These are phyloP conservation scores for Ustilago crameri DNA, from an alignment of 1,284 basidiomycete species.

Conservation along the genomic window DNA sequence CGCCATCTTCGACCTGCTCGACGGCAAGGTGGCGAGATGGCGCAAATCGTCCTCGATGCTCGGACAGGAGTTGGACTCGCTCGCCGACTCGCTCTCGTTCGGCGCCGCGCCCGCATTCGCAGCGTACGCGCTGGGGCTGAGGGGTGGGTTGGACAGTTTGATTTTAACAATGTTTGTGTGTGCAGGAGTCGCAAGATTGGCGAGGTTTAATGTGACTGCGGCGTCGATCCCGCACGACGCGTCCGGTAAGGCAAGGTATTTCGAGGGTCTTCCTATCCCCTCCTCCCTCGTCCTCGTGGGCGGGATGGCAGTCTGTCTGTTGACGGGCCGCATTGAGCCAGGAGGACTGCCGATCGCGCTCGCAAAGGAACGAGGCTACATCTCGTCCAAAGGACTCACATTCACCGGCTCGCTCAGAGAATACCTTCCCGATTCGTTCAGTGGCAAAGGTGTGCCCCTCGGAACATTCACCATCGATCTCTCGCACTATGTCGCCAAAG, in stretches of 20 bases:
- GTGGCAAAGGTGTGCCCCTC: slow-evolving; percentile 52
- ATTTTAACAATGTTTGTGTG: slow-evolving; percentile 91
- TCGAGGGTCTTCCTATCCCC: slow-evolving; percentile 97
- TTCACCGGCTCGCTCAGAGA: slow-evolving; percentile 54
- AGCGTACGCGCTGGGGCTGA: slow-evolving; percentile 89
- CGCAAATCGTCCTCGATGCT: slow-evolving; percentile 92
- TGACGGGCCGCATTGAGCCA: slow-evolving; percentile 72
- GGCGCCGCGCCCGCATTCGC: slow-evolving; percentile 94
- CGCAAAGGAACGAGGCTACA: slow-evolving; percentile 39
- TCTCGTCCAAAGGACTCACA: slow-evolving; percentile 43
- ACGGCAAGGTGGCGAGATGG: slow-evolving; percentile 98
- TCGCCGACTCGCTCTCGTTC: slow-evolving; percentile 98
- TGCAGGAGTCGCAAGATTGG: slow-evolving; percentile 92
- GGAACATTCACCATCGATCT: slow-evolving; percentile 54
- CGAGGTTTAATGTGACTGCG: slow-evolving; percentile 97
- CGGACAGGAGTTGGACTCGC: slow-evolving; percentile 96
- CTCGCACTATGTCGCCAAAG: slow-evolving; percentile 15
- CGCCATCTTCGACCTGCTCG: slow-evolving; percentile 97
- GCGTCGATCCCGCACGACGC: slow-evolving; percentile 90
- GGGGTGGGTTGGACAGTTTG: slow-evolving; percentile 87
- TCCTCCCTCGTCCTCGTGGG: slow-evolving; percentile 85
- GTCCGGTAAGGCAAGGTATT: slow-evolving; percentile 89
- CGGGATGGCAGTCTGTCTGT: slow-evolving; percentile 83
- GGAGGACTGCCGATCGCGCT: slow-evolving; percentile 50
- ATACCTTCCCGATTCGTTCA: slow-evolving; percentile 37